Base-by-base conservation (phyloP, 176 grass and related monocot species). In the Areca catechu region DNA sequence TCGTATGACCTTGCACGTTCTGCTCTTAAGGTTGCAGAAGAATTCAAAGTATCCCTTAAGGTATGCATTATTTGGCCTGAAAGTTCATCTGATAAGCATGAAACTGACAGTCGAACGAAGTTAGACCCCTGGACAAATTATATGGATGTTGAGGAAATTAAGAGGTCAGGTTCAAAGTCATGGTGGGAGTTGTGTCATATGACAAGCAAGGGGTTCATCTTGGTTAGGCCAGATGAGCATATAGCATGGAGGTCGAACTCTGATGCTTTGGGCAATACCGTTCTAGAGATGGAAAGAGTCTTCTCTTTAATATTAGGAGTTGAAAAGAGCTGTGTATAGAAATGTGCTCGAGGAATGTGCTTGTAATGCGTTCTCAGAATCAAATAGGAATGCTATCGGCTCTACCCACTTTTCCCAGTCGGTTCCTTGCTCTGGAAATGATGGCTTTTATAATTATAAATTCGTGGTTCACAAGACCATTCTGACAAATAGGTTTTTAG, bases 201-300 rank as follows among this genome's bases (percentile, higher is more conserved):
- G 18, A 83, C 69, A 4, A 76, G 72, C 18, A 60, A 75, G 49
- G 85, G 53, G 69, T 66, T 80, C 29, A 50, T 98, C 66, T 79
- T 98, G 76, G 93, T 92, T 47, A 75, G 87, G 52, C 93, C 93
- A 19, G 84, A 98, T 69, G 93, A 92, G 76, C 93, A 98, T 66
- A 76, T 92, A 69, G 87, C 87, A 63, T 98, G 87, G 84, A 83
- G 51, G 64, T 23, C 54, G 10, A 81, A 91, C 66, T 78, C 81
- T 20, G 64, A 83, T 22, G 57, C 4, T 50, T 73, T 67, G 24
- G 49, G 15, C 14, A 76, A 85, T 50, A 61, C 37, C 7, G 67
- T 60, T 64, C 62, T 22, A 12, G 81, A 98, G 63, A 65, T 75
- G 62, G 77, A 71, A 51, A 69, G 53, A 72, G 76, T 89, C 7